Conservation (phyloP, 139 green algal species). For the Chlamydomonas schloesseri region DNA sequence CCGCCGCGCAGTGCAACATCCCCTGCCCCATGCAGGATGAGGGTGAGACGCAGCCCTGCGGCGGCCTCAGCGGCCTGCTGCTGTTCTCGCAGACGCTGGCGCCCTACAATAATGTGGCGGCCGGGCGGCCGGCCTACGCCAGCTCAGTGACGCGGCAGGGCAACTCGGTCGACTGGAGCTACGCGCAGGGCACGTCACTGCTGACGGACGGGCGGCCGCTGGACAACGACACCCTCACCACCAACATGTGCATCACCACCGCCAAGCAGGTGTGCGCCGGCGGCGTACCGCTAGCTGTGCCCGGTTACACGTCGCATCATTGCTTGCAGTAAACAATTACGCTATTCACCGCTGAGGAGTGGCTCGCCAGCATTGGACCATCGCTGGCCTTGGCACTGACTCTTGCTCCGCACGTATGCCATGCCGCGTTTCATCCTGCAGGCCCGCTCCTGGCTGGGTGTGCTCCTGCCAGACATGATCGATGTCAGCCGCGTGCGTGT, state of each 20-base stretch:
- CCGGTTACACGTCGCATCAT: too few species aligned
- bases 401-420: too few species aligned
- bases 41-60: neutral
- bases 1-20: neutral
- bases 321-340: too few species aligned
- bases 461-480: neutral
- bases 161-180: neutral
- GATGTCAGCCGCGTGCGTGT: neutral
- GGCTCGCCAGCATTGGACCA: too few species aligned
- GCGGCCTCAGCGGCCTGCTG: neutral
- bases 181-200: neutral
- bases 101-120: neutral
- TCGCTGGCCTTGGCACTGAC: too few species aligned
- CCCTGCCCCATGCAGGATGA: neutral
- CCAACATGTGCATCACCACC: neutral
- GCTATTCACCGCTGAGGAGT: too few species aligned
- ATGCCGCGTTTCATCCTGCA: too few species aligned
- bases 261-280: slow-evolving; percentile 9
- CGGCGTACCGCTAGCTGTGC: too few species aligned
- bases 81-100: neutral
- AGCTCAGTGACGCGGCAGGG: neutral
- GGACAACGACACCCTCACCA: neutral
- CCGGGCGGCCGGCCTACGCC: neutral
- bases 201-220: neutral
- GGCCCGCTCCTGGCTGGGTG: neutral